Evolutionary conservation across 495 filamentous ascomycete species (phyloP).

Genomic region (Podospora conica): DNA sequence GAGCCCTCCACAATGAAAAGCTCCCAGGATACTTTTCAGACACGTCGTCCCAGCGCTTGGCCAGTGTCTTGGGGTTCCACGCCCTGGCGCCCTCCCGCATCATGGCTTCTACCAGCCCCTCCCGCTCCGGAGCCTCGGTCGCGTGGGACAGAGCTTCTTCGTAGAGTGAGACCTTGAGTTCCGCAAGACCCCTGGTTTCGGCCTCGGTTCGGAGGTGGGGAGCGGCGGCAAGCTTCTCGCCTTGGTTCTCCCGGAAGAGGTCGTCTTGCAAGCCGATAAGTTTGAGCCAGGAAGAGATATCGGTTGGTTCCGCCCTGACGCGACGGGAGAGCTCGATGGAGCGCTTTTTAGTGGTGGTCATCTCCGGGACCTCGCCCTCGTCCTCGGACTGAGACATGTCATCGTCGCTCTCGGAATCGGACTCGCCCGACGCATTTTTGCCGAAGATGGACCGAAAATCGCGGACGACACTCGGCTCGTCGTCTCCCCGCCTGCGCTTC

Average conservation of each 20-base stretch:
- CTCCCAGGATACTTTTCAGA: conserved; percentile 52
- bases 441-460: conserved; percentile 68
- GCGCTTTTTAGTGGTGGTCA: conserved; percentile 36
- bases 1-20: conserved; percentile 63
- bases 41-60: conserved; percentile 58
- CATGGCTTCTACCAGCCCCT: conserved; percentile 57
- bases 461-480: conserved; percentile 28
- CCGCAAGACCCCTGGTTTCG: conserved; percentile 62
- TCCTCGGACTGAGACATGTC: conserved; percentile 16
- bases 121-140: conserved; percentile 32
- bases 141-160: conserved; percentile 64
- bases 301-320: conserved; percentile 56
- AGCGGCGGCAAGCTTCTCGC: conserved; percentile 29
- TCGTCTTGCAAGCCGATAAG: conserved; percentile 69
- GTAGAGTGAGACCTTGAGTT: conserved; percentile 75
- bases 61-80: conserved; percentile 62
- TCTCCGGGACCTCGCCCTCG: conserved; percentile 31
- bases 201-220: conserved; percentile 38
- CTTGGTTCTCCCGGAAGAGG: conserved; percentile 45
- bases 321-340: conserved; percentile 53
- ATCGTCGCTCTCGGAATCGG: conserved; percentile 47
- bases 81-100: conserved; percentile 64
- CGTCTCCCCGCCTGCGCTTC: conserved; percentile 35
- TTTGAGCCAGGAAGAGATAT: conserved; percentile 66
- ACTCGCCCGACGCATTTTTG: conserved; percentile 40